Conservation (phyloP, 2,329 filamentous ascomycete genomes). For the Paracoccidioides brasiliensis region DNA sequence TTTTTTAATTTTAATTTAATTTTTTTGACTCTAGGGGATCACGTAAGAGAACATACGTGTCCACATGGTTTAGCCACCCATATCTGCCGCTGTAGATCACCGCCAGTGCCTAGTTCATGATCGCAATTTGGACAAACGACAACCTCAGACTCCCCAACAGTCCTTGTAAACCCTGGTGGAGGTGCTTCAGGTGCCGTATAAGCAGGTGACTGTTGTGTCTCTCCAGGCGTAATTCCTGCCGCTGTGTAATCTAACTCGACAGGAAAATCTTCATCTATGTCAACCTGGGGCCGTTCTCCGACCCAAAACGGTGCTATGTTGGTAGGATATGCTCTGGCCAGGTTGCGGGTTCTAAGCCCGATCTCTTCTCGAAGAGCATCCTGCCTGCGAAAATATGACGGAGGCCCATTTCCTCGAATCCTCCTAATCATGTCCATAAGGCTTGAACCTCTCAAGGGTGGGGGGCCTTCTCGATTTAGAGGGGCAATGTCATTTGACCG, state of each 20-base stretch:
- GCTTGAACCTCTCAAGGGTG: constrained; percentile 2
- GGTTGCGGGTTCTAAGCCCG: constrained; percentile 4
- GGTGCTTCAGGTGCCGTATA: constrained; percentile 54
- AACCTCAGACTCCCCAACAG: constrained; percentile 56
- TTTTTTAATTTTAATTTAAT: too few species aligned
- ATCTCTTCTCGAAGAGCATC: constrained; percentile 15
- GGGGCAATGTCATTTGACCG: not conserved
- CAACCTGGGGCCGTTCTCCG: constrained; percentile 14
- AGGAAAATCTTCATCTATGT: constrained; percentile 17
- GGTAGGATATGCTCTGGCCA: constrained; percentile 6
- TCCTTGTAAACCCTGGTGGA: constrained; percentile 66
- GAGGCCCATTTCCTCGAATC: not conserved
- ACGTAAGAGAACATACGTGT: constrained; percentile 51
- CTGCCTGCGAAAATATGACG: not conserved
- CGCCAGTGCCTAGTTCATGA: constrained; percentile 66
- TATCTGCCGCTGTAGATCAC: constrained; percentile 62
- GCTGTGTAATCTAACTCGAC: constrained; percentile 27
- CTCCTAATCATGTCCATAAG: constrained; percentile 10
- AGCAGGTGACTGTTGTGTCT: constrained; percentile 13
- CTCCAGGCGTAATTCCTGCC: constrained; percentile 28
- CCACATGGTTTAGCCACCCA: constrained; percentile 87
- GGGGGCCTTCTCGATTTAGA: not conserved
- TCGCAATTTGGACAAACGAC: constrained; percentile 79
- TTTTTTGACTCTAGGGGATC: constrained; percentile 3
- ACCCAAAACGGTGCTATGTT: constrained; percentile 16